Base-by-base conservation (phyloP, 2,329 filamentous ascomycete species). In the Lachnum nothofagi region DNA sequence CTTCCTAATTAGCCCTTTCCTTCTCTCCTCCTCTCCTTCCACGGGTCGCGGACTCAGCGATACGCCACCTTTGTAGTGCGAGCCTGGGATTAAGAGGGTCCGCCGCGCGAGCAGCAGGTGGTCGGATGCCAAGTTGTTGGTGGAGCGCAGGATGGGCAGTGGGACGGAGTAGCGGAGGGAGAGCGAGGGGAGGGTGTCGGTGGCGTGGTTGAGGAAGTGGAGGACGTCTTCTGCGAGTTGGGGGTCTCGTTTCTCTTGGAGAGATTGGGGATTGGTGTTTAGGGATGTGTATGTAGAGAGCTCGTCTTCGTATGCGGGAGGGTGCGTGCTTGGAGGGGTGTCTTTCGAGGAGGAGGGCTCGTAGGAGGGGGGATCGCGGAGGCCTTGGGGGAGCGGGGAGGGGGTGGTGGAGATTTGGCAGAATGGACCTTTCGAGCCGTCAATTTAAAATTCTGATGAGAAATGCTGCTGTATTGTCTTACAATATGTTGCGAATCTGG, bases 141-240 rank as follows among this genome's bases (percentile, higher is more conserved):
- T 75, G 44, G 72, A 75, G 38, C 86, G 76, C 14, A 93, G 70
- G 2, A 74, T 78, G 7, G 74, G 61, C 16, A 79, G 72, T 1
- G 87, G 84, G 1, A 91, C 82, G 40, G 74, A 73, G 63, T 93
- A 93, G 20, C 80, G 77, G 5, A 93, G 72, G 1, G 85, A 84
- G 14, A 93, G 70, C 1, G 84, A 86, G 17, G 72, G 60, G 56
- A 91, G 70, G 8, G 77, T 83, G 63, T 93, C 88, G 52, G 77
- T 73, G n/a, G 72, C 68, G 49, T 86, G 83, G 60, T 86, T 74
- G 42, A 93, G 72, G 66, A 89, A 89, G 65, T 93, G 88, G 12
- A 91, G 70, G 2, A 82, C 80, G 65, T 90, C 85, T 49, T 79
- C 74, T n/a, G 72, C 70, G 3, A 66, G 62, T 29, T 51, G 45